These are phyloP conservation scores for Centella asiatica DNA, from an alignment of 129 eudicot genomes.

Conservation along the genomic window DNA sequence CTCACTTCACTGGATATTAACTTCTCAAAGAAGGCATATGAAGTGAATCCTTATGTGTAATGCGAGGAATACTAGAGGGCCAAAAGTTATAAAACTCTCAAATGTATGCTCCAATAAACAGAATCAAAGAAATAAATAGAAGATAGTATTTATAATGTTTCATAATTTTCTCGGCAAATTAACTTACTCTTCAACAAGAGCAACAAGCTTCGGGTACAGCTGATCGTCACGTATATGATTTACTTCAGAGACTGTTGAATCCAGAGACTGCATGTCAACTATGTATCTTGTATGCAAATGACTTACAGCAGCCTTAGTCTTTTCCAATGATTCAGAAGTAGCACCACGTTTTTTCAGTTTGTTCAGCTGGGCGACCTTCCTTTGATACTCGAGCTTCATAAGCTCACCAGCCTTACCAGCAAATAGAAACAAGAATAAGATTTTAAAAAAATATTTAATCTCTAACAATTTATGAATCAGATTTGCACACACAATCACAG, in stretches of 20 bases:
- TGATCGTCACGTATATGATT: slow-evolving; percentile 84
- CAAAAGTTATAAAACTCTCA: neutral
- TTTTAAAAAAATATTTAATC: neutral
- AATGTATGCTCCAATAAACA: neutral
- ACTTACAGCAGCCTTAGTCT: slow-evolving; percentile 93
- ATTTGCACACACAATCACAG: too few species aligned
- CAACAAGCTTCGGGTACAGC: slow-evolving; percentile 79
- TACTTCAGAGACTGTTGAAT: slow-evolving; percentile 94
- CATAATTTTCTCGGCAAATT: neutral
- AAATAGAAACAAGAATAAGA: slow-evolving; percentile 12
- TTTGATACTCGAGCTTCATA: slow-evolving; percentile 86
- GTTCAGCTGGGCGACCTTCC: slow-evolving; percentile 76
- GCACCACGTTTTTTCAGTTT: slow-evolving; percentile 79
- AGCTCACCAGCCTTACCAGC: slow-evolving; percentile 80
- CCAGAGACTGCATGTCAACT: slow-evolving; percentile 97
- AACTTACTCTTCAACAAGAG: slow-evolving; percentile 75
- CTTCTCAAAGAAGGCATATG: neutral
- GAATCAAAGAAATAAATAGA: neutral
- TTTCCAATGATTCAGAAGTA: slow-evolving; percentile 71
- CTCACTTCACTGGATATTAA: neutral
- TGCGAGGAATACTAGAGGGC: neutral
- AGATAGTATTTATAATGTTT: neutral
- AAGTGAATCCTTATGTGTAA: neutral
- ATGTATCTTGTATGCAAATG: slow-evolving; percentile 95
- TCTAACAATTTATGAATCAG: too few species aligned